Evolutionary conservation across 345 rosid species (phyloP), one percentile per base, ranked within the genome.

Genomic region (Microthlaspi erraticum): DNA sequence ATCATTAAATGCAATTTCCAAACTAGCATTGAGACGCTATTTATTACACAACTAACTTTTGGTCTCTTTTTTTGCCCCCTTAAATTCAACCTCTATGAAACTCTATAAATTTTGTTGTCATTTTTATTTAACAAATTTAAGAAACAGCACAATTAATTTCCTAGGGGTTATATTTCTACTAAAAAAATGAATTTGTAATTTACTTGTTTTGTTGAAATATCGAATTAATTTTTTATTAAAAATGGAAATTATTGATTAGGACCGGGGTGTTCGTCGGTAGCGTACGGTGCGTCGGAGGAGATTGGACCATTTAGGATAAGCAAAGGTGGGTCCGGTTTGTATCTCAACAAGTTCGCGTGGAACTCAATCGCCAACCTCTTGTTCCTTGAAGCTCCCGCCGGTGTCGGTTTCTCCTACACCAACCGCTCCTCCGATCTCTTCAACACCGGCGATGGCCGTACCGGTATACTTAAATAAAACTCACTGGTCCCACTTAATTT

Each of bases 261-360:
- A 31, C 99, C 98, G 8, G 99, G 99, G 14, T 95, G 99, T 83
- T 95, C 99, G 10, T 95, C 99, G 2, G 90, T 95, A 77, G 99
- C 97, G 33, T 95, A 91, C 67, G 99, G 99, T 10, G 98, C 99
- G 71, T 95, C 99, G 26, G 99, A 95, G 81, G 98, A 95, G 77
- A 88, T 95, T 19, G 99, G 98, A 34, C 99, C 99, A 37, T 94
- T 92, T 58, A 83, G 92, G 81, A 84, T 95, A 16, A 87, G 85
- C 80, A 88, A 77, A 81, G 85, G 93, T 41, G 86, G 86, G 44
- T 83, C 93, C n/a, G 97, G 97, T 16, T 60, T 95, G 61, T 80
- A 80, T 82, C 82, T 88, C 18, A 92, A 92, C 89, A 92, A 87
- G 34, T 87, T 87, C 84, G 85, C 98, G 3, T 95, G 99, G 99